These are phyloP conservation scores for Aquanectria penicillioides DNA, from an alignment of 2,329 filamentous ascomycete genomes.

Conservation along the genomic window DNA sequence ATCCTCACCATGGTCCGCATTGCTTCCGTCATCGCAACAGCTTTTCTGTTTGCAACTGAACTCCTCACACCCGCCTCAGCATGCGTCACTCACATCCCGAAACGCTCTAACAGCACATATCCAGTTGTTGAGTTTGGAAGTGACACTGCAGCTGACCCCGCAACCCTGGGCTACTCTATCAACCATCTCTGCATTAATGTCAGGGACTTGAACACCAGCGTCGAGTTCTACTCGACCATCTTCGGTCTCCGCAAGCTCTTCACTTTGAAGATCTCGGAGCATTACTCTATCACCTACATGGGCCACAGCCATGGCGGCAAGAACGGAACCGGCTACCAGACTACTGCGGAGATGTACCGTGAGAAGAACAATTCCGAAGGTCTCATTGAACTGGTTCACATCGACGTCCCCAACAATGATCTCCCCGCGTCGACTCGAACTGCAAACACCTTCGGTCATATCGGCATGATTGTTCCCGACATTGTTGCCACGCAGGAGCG, in stretches of 20 bases:
- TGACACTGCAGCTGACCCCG: too few species aligned
- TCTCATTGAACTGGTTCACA: conserved; percentile 1
- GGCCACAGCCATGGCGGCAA: conserved; percentile 1
- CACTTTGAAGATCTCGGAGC: neutral
- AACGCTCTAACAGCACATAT: too few species aligned
- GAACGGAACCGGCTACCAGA: conserved; percentile 7
- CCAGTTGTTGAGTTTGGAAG: too few species aligned
- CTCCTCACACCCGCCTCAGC: too few species aligned
- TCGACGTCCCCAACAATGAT: neutral
- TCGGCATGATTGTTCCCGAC: conserved; percentile 14
- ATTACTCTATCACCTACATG: conserved; percentile 2
- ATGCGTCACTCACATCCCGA: too few species aligned
- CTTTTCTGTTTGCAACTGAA: too few species aligned
- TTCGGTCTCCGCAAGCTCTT: conserved; percentile 14
- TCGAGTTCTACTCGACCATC: conserved; percentile 12
- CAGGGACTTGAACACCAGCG: neutral
- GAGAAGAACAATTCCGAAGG: conserved; percentile 10
- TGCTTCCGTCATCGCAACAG: too few species aligned
- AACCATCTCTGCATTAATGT: conserved; percentile 10
- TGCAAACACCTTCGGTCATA: neutral
- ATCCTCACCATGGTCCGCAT: too few species aligned
- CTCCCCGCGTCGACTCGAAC: neutral
- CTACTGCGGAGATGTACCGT: conserved; percentile 4
- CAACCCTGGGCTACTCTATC: neutral
- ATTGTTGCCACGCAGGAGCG: conserved; percentile 1